Base-by-base conservation (phyloP, 305 asterid species). In the Ilex paraguariensis region DNA sequence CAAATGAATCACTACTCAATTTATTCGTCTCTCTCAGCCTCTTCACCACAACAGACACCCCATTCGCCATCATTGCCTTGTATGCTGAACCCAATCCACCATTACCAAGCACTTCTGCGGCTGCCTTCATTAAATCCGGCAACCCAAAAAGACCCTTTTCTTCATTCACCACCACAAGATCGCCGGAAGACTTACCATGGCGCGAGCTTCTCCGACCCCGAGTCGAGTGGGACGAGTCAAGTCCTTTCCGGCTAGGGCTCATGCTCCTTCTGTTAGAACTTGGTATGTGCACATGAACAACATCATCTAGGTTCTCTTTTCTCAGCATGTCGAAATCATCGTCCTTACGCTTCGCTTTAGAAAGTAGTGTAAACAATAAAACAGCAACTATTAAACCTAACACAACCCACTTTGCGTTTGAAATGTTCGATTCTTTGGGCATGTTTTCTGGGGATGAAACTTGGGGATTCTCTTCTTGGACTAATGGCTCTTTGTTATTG, bases 111-210 rank as follows among this genome's bases (percentile, higher is more conserved):
- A 92, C 94, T 70, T 90, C 97, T 5, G 98, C 98, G 21, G 96
- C 96, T 5, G 97, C 98, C 82, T 84, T 92, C 98, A 92, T 92
- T 84, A 92, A 55, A 71, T 92, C 98, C 28, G 75, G 79, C 67
- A 92, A 53, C 52, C 91, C 96, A 12, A 90, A 92, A 11, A 61
- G 13, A 7, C 96, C 97, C n/a, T 69, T 87, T 21, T 79, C 90
- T 7, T 82, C 87, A 6, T 87, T 92, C 6, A 92, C 75, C 70
- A 92, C 65, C 60, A 87, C 76, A 0, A 92, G 84, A 32, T 87
- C 97, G 0, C 77, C 75, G 45, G 53, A 21, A 10, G 84, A 48
- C 46, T 66, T 74, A 50, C 78, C 79, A 3, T 62, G 49, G 1
- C 50, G 77, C 0, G 79, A 73, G 3, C 68, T 63, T 57, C 40